Evolutionary conservation across 768 basidiomycete species (phyloP), one percentile per base, ranked within the genome.

Genomic region (Gelatoporia subvermispora): DNA sequence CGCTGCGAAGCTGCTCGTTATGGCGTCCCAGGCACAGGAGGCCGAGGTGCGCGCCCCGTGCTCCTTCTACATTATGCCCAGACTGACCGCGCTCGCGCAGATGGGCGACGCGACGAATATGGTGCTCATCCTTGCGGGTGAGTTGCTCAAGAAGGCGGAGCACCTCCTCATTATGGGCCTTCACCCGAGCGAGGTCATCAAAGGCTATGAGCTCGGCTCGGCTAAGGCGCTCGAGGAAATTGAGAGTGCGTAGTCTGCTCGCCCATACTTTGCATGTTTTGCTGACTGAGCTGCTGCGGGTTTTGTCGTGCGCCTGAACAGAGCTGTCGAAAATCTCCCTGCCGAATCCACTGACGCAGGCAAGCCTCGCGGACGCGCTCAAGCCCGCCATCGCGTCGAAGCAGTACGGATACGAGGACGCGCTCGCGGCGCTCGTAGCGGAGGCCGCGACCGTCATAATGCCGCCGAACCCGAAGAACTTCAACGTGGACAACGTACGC

Each of bases 21-120:
- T 97, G 93, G 92, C 93, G 22, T 91, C 89, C 22, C 93, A 97
- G 62, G 90, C 95, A 11, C 96, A 98, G 65, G 96, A 97, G 65
- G 67, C 84, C 0, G 95, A 98, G 79, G 93, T 92, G 49, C 52
- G 80, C 68, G 16, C 17, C n/a, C 1, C 35, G 40, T 31, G 3
- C 51, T 41, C 37, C 2, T 2, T 36, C 35, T n/a, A n/a, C 18
- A 11, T 7, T 17, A 20, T 35, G 31, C 35, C 35, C 35, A 36
- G n/a, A 36, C n/a, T n/a, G n/a, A 36, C n/a, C 35, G 35, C 35
- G n/a, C n/a, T n/a, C n/a, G n/a, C 31, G n/a, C 8, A 63, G 93
- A 93, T 96, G 90, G 96, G 96, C 48, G 95, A 98, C 72, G 83
- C 92, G 37, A 97, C 96, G 41, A 99, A 98, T 67, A 77, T 88